Conservation (phyloP, 2,329 filamentous ascomycete genomes). For the Sclerotinia sclerotiorum region DNA sequence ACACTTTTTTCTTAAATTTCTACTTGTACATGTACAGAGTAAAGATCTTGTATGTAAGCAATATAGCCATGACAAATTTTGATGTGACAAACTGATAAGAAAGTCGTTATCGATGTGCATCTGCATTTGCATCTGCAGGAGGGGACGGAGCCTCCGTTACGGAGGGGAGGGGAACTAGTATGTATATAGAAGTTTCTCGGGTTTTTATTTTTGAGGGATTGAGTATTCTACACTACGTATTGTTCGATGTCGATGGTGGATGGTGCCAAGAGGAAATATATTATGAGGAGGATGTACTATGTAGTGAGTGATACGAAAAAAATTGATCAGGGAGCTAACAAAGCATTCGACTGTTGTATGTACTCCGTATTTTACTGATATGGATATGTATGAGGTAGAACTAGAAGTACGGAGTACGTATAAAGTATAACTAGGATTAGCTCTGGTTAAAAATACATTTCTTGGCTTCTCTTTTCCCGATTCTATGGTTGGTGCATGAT, state of each 20-base stretch:
- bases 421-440: not conserved
- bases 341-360: too few relatives aligned
- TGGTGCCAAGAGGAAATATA: not conserved
- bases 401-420: not conserved
- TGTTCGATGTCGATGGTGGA: not conserved
- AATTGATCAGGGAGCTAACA: too few relatives aligned
- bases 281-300: too few relatives aligned
- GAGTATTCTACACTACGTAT: not conserved
- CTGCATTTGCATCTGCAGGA: not conserved
- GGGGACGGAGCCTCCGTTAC: too few relatives aligned
- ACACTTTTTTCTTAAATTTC: too few relatives aligned
- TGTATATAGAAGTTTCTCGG: conserved; percentile 8
- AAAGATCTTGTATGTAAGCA: conserved; percentile 8
- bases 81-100: not conserved
- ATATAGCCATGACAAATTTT: not conserved
- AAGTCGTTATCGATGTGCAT: not conserved
- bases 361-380: too few relatives aligned
- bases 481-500: not conserved
- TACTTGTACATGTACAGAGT: too few relatives aligned
- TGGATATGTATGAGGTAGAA: too few relatives aligned
- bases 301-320: not conserved
- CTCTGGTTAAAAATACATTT: not conserved
- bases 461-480: not conserved
- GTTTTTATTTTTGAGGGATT: not conserved
- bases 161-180: not conserved